Percentiles rank a stretch among this genome's conserved stretches.
Evolutionary conservation across 768 basidiomycete species (phyloP).

Genomic region (Psilocybe sp.): DNA sequence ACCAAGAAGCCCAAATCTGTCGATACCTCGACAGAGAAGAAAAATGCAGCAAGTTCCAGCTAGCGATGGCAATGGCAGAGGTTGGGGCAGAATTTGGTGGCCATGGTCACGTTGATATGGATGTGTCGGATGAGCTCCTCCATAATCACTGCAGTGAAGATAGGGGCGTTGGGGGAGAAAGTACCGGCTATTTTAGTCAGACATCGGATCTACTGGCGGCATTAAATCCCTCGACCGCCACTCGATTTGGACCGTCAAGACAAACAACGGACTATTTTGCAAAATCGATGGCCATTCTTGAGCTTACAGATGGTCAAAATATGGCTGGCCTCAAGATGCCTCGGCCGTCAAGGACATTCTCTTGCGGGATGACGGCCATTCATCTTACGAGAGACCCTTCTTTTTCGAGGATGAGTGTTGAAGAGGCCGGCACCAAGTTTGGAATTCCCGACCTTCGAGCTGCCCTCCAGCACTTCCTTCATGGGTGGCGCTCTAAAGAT

Average conservation of each 20-base stretch:
- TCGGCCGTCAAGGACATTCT: conserved; percentile 12
- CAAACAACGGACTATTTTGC: too few species aligned
- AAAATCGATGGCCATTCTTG: not conserved
- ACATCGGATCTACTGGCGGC: too few species aligned
- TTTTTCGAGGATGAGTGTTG: conserved; percentile 14
- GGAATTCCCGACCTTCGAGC: conserved; percentile 23
- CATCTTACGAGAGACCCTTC: conserved; percentile 21
- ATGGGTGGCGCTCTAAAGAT: not conserved
- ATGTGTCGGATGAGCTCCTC: not conserved
- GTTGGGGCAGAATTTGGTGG: conserved; percentile 1
- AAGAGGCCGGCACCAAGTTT: conserved; percentile 18
- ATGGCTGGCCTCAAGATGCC: conserved; percentile 3
- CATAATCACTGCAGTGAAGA: too few species aligned
- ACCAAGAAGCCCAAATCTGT: conserved; percentile 33
- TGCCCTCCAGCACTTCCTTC: conserved; percentile 21
- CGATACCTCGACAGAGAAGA: conserved; percentile 27
- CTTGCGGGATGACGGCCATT: conserved; percentile 11
- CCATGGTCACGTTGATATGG: not conserved
- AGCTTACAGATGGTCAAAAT: not conserved
- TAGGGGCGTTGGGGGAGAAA: too few species aligned
- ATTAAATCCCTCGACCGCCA: too few species aligned
- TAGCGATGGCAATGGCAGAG: conserved; percentile 17
- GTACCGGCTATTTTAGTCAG: too few species aligned
- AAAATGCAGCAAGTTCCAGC: conserved; percentile 26
- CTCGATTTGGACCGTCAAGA: too few species aligned